Evolutionary conservation across 1,284 basidiomycete species (phyloP), one percentile per base, ranked within the genome.

Genomic region (Ustilago loliicola): DNA sequence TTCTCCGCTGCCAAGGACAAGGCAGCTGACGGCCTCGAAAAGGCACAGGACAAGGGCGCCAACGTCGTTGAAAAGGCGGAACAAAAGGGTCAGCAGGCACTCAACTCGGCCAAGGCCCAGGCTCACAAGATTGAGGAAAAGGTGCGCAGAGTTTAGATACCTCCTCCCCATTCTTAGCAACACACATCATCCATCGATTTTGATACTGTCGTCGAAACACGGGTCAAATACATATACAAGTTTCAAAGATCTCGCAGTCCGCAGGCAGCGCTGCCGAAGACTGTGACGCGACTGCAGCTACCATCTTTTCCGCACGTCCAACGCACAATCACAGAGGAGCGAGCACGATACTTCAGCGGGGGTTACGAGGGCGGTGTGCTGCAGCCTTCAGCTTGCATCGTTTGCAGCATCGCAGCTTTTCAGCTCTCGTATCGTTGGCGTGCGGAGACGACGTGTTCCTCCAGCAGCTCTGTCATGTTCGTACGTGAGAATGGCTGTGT

Each of bases 61-160:
- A 52, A 66, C 54, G 23, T 73, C 11, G 64, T 61, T 61, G 64
- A 68, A 13, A 75, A 74, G 64, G 77, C 45, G 29, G 61, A 82
- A 54, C 56, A 63, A 32, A 73, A 78, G 71, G 70, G 71, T 63
- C 59, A 79, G 72, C 76, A 77, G 61, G 58, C 79, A 65, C 48
- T 80, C 72, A 77, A 82, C 45, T 82, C 79, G 61, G 77, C 67
- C 50, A 79, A 80, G 75, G 59, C 72, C 36, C 78, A 80, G 36
- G 72, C 57, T 10, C 66, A 80, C 47, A 76, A 77, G 63, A 38
- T 75, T 58, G 75, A 79, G 66, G 71, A 83, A 56, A 74, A 83
- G 77, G 74, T 85, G 79, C 83, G 84, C 84, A 80, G 67, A 72
- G 72, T 83, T 55, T 82, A 74, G 71, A 62, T 51, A 19, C 32